Evolutionary conservation across 306 rosid genomes (phyloP).

Genomic region (Phaseolus lunatus): DNA sequence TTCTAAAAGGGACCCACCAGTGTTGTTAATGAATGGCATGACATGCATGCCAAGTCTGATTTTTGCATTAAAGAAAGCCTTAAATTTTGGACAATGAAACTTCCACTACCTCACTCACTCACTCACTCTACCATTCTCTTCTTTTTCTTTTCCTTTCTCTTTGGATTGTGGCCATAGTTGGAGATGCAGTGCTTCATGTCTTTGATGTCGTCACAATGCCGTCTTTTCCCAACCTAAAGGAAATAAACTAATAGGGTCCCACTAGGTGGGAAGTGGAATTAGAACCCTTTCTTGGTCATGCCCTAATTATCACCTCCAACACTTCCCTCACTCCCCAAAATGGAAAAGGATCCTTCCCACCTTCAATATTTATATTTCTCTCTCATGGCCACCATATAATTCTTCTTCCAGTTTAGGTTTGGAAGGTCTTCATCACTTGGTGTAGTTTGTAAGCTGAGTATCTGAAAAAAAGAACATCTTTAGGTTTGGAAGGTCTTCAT

Average conservation of each 20-base stretch:
- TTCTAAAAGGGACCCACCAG: conserved; percentile 48
- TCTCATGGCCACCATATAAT: too few species aligned
- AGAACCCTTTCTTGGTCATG: not conserved
- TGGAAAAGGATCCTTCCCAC: conserved; percentile 32
- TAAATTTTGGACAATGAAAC: conserved; percentile 38
- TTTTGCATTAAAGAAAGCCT: conserved; percentile 28
- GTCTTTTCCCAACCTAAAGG: conserved; percentile 82
- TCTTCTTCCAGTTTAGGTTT: too few species aligned
- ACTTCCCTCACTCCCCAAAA: conserved; percentile 45
- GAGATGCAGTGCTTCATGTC: conserved; percentile 36
- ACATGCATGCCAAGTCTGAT: conserved; percentile 61
- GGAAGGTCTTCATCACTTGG: too few species aligned
- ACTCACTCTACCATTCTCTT: conserved; percentile 21
- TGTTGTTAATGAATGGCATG: conserved; percentile 41
- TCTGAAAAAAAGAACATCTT: too few species aligned
- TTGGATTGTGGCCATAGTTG: conserved; percentile 50
- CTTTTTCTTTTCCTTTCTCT: not conserved
- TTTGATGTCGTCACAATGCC: conserved; percentile 49
- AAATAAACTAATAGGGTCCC: conserved; percentile 56
- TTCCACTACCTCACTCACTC: conserved; percentile 42
- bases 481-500: too few species aligned
- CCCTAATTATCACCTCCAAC: conserved; percentile 38
- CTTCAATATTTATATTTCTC: not conserved
- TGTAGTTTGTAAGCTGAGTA: too few species aligned
- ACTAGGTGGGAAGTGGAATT: conserved; percentile 42